A percentile compares a stretch with the other conserved stretches of the same genome.
phyloP scores from a whole-genome alignment of 202 grass and related monocot genomes.

The Hordeum pubiflorum region DNA sequence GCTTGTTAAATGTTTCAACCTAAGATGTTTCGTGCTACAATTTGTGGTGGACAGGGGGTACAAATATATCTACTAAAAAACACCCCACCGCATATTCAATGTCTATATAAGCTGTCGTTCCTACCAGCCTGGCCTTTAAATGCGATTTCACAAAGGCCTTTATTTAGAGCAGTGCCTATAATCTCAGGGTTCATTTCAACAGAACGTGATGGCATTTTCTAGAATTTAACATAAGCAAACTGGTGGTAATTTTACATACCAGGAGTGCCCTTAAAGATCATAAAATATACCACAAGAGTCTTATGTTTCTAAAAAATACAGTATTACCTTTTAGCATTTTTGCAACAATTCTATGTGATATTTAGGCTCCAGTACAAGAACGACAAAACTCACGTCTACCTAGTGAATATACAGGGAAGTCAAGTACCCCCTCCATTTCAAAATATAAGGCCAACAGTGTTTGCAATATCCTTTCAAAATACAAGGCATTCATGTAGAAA shows the following conservation, averaged over 20 bases:
- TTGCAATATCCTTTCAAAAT: not conserved
- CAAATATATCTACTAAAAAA: not conserved
- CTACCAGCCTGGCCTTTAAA: not conserved
- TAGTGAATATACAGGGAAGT: conserved; percentile 2
- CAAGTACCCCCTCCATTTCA: not conserved
- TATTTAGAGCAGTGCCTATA: not conserved
- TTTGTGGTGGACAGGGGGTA: not conserved
- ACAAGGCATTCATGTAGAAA: not conserved
- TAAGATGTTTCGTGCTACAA: not conserved
- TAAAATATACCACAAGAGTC: not conserved
- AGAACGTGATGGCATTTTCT: not conserved
- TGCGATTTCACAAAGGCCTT: not conserved
- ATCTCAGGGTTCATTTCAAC: not conserved
- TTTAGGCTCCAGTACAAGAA: not conserved
- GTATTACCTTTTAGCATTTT: not conserved
- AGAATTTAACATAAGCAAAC: not conserved
- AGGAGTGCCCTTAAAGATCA: not conserved
- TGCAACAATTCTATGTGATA: not conserved
- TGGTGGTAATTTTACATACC: not conserved
- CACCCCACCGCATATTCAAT: not conserved
- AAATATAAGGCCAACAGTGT: not conserved
- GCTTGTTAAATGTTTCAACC: not conserved
- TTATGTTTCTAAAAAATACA: not conserved
- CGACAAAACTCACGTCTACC: not conserved
- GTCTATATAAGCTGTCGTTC: not conserved